These are phyloP conservation scores for Phaeoacremonium minimum DNA, from an alignment of 2,329 filamentous ascomycete genomes.

Conservation along the genomic window DNA sequence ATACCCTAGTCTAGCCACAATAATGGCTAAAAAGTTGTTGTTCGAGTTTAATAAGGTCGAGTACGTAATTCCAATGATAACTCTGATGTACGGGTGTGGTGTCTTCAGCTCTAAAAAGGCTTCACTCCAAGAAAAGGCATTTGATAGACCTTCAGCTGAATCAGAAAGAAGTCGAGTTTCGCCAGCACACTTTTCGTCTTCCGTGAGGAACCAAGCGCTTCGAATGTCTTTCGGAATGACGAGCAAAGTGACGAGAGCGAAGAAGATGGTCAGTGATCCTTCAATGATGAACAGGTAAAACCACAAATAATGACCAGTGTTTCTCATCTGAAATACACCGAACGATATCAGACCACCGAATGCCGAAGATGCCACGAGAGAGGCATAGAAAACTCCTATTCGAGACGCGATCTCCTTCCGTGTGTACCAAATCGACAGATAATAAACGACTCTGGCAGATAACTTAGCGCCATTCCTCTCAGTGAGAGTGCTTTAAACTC, in stretches of 20 bases:
- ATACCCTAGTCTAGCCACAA: conserved; percentile 4
- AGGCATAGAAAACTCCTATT: conserved; percentile 7
- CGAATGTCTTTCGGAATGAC: conserved; percentile 1
- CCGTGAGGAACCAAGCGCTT: conserved; percentile 3
- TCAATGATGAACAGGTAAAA: conserved; percentile 6
- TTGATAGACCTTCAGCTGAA: conserved; percentile 1
- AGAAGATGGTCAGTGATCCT: conserved; percentile 4
- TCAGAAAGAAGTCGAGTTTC: conserved; percentile 3
- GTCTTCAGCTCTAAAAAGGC: neutral
- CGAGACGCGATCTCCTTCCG: conserved; percentile 4
- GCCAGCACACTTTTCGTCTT: conserved; percentile 3
- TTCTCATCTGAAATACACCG: neutral
- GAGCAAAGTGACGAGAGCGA: neutral
- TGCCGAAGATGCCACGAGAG: conserved; percentile 6
- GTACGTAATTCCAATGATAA: conserved; percentile 2
- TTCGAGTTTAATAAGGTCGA: conserved; percentile 5
- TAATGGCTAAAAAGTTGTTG: conserved; percentile 7
- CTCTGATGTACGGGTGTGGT: conserved; percentile 2
- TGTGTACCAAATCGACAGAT: conserved; percentile 8
- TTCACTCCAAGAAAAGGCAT: neutral
- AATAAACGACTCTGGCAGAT: conserved; percentile 4
- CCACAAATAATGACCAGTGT: neutral
- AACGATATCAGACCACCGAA: neutral
- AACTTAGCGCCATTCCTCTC: neutral
- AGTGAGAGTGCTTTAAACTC: neutral